phyloP scores from a whole-genome alignment of 768 basidiomycete species.

The Phanerochaete sordida region DNA sequence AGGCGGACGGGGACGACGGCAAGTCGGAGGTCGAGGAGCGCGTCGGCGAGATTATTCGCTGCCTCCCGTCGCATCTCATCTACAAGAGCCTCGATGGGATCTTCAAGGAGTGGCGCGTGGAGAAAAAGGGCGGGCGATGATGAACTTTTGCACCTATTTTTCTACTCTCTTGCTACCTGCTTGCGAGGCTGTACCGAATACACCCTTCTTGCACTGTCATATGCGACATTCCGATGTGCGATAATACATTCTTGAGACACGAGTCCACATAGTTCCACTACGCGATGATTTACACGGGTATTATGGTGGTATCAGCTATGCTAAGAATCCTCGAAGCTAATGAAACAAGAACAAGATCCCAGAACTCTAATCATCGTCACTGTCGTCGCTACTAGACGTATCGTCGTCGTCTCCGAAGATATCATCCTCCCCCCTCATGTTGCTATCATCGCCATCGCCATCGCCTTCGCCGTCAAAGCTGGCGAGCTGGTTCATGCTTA shows the following conservation, averaged over 20 bases:
- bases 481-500: neutral
- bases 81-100: conserved; percentile 93
- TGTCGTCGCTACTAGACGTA: conserved; percentile 24
- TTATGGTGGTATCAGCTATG: neutral
- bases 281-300: neutral
- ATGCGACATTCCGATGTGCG: neutral
- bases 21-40: conserved; percentile 70
- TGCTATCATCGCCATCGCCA: neutral
- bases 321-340: neutral
- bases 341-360: neutral
- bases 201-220: neutral
- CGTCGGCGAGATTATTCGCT: conserved; percentile 86
- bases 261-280: neutral
- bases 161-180: neutral
- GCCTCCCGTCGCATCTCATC: conserved; percentile 81
- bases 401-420: conserved; percentile 29
- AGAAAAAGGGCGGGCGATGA: conserved; percentile 64
- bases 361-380: conserved; percentile 22
- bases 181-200: neutral
- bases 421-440: no score
- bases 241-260: neutral
- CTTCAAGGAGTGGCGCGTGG: conserved; percentile 88
- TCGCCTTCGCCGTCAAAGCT: neutral
- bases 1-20: conserved; percentile 62
- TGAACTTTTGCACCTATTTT: conserved; percentile 16